Evolutionary conservation across 1,284 basidiomycete species (phyloP), one percentile per base, ranked within the genome.

Genomic region (Cerrena zonata): DNA sequence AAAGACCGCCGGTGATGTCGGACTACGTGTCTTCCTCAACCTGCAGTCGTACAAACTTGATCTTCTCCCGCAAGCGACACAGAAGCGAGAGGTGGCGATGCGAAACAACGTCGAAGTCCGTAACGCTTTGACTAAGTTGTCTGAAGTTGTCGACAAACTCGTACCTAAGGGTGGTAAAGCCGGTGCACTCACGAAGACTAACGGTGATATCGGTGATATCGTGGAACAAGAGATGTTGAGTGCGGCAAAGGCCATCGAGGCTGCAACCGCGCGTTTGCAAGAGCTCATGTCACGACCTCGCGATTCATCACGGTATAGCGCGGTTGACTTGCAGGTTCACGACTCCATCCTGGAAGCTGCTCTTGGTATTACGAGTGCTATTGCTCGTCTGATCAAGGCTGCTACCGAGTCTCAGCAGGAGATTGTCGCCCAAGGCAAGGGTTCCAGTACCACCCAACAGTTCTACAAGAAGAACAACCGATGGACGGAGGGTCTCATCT

Each of bases 401-500:
- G 94, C 96, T 3, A 97, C 95, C 1, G 95, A 95, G 46, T 94
- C 91, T 43, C 96, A 99, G 70, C 85, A 97, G 67, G 96, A 99
- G 72, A 99, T 99, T 56, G 96, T 99, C 44, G 86, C 89, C 3
- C 87, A 95, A 70, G 96, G 96, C 56, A 90, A 85, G 68, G 95
- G 95, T 4, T 88, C 91, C 11, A 92, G 85, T 66, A 84, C 92
- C 22, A 83, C 77, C 19, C 93, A 96, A 69, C 95, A 98, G 64
- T 99, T 99, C 80, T 99, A 98, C 82, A 99, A 99, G 77, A 86
- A 90, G 56, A 97, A 99, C 83, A 98, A 99, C 71, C 84, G 96
- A 55, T 99, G 96, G 96, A 99, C 96, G 18, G 96, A 99, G 69
- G 96, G 96, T 58, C 85, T 99, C 57, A 95, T 99, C 61, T 96